phyloP scores from a whole-genome alignment of 192 early-diverging fungal species.

The Coemansia sp. region DNA sequence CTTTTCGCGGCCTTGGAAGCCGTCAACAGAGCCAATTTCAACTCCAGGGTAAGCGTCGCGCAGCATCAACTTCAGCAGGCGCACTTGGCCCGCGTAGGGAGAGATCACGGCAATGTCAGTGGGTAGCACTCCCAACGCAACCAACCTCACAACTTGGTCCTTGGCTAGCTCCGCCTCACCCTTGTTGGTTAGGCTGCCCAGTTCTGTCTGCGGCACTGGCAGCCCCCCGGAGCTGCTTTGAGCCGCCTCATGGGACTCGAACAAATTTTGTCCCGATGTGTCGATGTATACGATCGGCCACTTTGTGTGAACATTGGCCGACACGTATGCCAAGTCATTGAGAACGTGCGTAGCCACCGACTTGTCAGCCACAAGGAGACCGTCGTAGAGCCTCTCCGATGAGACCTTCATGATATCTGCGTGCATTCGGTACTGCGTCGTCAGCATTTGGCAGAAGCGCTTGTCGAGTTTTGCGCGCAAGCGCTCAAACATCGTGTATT shows the following conservation, averaged over 20 bases:
- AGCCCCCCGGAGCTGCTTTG: neutral
- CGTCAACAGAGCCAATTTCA: constrained; percentile 81
- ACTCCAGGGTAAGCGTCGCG: constrained; percentile 55
- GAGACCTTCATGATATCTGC: constrained; percentile 76
- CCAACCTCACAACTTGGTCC: constrained; percentile 58
- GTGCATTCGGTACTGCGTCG: constrained; percentile 89
- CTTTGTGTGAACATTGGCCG: constrained; percentile 58
- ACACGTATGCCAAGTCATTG: constrained; percentile 60
- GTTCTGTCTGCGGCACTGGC: neutral
- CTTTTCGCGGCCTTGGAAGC: constrained; percentile 84
- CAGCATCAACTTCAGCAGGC: constrained; percentile 42
- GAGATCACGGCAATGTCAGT: constrained; percentile 76
- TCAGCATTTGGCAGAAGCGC: constrained; percentile 65
- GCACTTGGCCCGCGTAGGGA: constrained; percentile 75
- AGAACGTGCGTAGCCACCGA: constrained; percentile 66
- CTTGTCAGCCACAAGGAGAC: constrained; percentile 61
- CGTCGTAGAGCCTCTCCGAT: constrained; percentile 68
- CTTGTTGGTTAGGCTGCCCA: constrained; percentile 64
- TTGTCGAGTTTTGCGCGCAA: constrained; percentile 60
- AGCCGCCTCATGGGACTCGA: neutral
- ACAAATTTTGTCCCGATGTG: constrained; percentile 38
- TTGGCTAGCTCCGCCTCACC: constrained; percentile 66
- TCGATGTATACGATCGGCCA: constrained; percentile 68
- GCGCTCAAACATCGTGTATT: constrained; percentile 71
- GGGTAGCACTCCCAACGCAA: constrained; percentile 57